These are phyloP conservation scores for Lasiodiplodia sp. DNA, from an alignment of 2,329 filamentous ascomycete genomes.

Conservation along the genomic window DNA sequence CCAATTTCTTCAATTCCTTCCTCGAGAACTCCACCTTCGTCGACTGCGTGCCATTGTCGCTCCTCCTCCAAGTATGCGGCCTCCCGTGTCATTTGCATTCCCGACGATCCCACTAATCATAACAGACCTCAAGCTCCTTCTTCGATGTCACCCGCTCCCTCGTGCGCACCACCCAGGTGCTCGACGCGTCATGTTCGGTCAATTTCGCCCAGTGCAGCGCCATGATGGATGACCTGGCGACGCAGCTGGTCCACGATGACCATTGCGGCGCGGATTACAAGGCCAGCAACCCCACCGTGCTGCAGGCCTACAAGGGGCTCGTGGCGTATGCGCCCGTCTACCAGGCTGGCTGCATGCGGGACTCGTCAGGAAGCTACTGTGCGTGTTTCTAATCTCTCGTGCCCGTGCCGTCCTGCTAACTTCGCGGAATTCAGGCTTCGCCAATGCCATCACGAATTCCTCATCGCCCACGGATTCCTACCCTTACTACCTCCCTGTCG, in stretches of 20 bases:
- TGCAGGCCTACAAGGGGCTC: slow-evolving; percentile 78
- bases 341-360: slow-evolving; percentile 78
- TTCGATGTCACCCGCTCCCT: slow-evolving; percentile 79
- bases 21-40: slow-evolving; percentile 72
- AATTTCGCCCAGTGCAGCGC: slow-evolving; percentile 70
- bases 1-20: slow-evolving; percentile 72
- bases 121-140: slow-evolving; percentile 80
- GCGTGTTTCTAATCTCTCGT: slow-evolving; percentile 47
- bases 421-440: slow-evolving; percentile 62
- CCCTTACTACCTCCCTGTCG: slow-evolving; percentile 86
- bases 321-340: slow-evolving; percentile 80
- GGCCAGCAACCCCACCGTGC: slow-evolving; percentile 71
- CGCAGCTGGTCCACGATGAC: slow-evolving; percentile 65
- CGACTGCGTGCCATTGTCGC: slow-evolving; percentile 81
- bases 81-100: neutral
- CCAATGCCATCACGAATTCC: slow-evolving; percentile 80
- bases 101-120: slow-evolving; percentile 31
- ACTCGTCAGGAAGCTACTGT: slow-evolving; percentile 71
- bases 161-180: slow-evolving; percentile 74
- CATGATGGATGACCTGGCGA: slow-evolving; percentile 71
- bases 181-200: slow-evolving; percentile 79
- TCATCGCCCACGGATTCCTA: slow-evolving; percentile 73
- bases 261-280: slow-evolving; percentile 78
- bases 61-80: slow-evolving; percentile 75
- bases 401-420: slow-evolving; percentile 30